Conservation (phyloP, 257 asterid genomes). For the Solanum sitiens region DNA sequence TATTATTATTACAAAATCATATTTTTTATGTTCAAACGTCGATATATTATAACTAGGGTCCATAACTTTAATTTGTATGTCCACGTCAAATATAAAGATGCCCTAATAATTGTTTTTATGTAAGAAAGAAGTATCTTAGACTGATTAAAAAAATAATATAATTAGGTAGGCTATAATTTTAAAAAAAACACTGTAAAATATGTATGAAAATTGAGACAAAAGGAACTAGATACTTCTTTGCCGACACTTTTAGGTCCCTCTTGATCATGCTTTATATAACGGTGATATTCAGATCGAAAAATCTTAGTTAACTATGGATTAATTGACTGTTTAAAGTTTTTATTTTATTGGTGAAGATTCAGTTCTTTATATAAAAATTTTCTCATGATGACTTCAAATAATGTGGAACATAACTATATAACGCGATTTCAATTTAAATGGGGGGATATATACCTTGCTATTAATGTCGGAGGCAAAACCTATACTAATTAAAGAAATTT, state of each 20-base stretch:
- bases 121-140: neutral
- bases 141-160: constrained; percentile 12
- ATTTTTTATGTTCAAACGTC: neutral
- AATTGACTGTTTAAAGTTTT: neutral
- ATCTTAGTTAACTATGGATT: rapidly evolving
- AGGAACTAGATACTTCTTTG: neutral
- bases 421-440: neutral
- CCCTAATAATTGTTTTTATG: neutral
- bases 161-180: constrained; percentile 37
- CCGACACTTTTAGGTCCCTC: constrained; percentile 10
- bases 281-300: neutral
- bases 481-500: neutral
- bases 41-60: neutral
- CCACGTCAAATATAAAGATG: neutral
- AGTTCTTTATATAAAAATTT: neutral
- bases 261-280: neutral
- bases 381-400: neutral
- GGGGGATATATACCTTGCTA: neutral
- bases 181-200: neutral
- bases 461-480: neutral
- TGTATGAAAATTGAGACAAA: constrained; percentile 20
- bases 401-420: too few relatives aligned
- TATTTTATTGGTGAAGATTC: neutral
- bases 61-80: neutral
- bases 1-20: neutral